Conservation (phyloP, 2,329 filamentous ascomycete genomes). For the Aspergillus japonicus region DNA sequence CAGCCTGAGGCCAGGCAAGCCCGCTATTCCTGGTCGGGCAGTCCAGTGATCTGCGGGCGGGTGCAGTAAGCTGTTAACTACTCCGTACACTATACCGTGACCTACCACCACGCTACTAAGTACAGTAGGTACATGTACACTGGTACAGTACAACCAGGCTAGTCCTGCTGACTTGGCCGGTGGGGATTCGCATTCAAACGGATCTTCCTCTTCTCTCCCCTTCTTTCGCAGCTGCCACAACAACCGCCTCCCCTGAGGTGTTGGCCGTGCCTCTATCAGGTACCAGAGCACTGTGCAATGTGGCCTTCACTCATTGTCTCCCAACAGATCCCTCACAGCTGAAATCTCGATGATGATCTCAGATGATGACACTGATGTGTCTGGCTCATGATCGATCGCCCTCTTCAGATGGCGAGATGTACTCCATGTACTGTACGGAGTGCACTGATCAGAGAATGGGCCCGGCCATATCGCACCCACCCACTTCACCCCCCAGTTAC, state of each 20-base stretch:
- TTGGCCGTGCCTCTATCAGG: neutral
- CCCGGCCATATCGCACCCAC: no score
- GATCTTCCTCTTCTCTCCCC: neutral
- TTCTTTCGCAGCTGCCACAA: neutral
- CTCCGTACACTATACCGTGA: no score
- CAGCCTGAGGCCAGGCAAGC: no score
- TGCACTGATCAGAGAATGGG: neutral
- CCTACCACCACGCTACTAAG: no score
- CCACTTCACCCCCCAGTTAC: no score
- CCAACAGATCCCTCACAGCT: neutral
- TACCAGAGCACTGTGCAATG: neutral
- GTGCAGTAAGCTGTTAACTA: no score
- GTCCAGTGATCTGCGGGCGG: constrained; percentile 11
- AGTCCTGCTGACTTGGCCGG: constrained; percentile 1
- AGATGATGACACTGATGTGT: neutral
- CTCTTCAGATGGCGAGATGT: neutral
- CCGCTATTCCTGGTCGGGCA: constrained; percentile 5
- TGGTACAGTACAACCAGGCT: no score
- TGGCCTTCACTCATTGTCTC: neutral
- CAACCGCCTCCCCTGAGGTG: neutral
- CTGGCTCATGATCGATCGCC: constrained; percentile 1
- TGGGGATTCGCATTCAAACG: neutral
- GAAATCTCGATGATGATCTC: neutral
- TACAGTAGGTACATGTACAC: no score
- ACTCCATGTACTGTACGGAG: neutral